Conservation (phyloP, 2,329 filamentous ascomycete genomes). For the Akanthomyces muscarius region DNA sequence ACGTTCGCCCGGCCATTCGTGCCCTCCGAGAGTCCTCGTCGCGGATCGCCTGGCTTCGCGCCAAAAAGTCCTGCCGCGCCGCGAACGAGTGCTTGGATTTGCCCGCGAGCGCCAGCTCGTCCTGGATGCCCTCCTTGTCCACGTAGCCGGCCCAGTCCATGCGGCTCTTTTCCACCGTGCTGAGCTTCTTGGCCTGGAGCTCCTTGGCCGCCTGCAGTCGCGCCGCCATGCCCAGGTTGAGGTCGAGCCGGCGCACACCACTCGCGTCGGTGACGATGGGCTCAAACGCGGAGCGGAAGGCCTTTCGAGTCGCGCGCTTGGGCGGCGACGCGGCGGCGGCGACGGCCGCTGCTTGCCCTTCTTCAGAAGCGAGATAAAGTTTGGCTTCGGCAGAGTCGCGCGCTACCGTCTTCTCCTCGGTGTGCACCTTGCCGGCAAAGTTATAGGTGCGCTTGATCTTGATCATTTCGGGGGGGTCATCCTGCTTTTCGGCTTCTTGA, state of each 20-base stretch:
- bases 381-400: conserved; percentile 63
- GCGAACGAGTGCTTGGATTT: conserved; percentile 62
- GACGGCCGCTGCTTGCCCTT: conserved; percentile 24
- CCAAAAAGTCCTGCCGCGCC: conserved; percentile 61
- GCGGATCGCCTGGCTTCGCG: conserved; percentile 58
- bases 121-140: conserved; percentile 66
- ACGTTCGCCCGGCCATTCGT: conserved; percentile 41
- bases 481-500: conserved; percentile 18
- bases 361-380: conserved; percentile 55
- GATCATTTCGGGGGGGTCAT: conserved; percentile 41
- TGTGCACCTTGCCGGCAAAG: conserved; percentile 69
- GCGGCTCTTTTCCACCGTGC: conserved; percentile 67
- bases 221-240: conserved; percentile 53
- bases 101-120: conserved; percentile 62
- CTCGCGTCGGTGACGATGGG: conserved; percentile 42
- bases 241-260: conserved; percentile 45
- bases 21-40: conserved; percentile 57
- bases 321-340: conserved; percentile 28
- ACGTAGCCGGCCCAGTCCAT: conserved; percentile 72
- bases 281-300: conserved; percentile 61
- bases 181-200: conserved; percentile 59
- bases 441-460: conserved; percentile 69
- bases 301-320: conserved; percentile 48
- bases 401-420: conserved; percentile 66
- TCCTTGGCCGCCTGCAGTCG: conserved; percentile 45